Base-by-base conservation (phyloP, 208 protist species). In the Tritrichomonas foetus region DNA sequence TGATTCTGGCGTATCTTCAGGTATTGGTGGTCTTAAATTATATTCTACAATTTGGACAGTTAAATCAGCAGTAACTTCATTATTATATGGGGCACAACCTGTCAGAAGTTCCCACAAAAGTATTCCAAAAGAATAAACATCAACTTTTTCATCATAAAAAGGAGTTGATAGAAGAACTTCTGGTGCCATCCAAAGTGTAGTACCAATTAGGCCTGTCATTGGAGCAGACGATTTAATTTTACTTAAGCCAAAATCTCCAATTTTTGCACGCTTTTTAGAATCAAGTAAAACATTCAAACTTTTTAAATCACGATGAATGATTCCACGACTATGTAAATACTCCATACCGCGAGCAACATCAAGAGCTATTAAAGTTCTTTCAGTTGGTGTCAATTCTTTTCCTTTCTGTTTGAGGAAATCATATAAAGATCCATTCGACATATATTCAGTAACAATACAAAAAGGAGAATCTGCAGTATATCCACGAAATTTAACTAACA, bases 281-380 rank as follows among this genome's bases (percentile, higher is more conserved):
- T 93, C 55, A 16, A 96, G 72, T 0, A 96, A 53, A 36, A 96
- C 25, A 93, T 96, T 96, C 14, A 92, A 92, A 53, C 89, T 94
- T 66, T 96, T 96, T 3, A 96, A 66, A 93, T 96, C 94, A 20
- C 96, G 49, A 92, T 96, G 96, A 61, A 96, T 78, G 13, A 96
- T 93, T 47, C 94, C 75, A 39, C 93, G 72, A 5, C 74, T 78
- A 36, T 96, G 95, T 13, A 96, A 50, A 84, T 96, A 96, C 13
- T 92, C 75, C 96, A 96, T 96, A 5, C 93, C 95, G 14, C 94
- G n/a, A 13, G 95, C 93, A 33, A 96, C 78, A 50, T 95, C 95
- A 36, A 94, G 50, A 0, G 95, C 95, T 27, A 96, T 94, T 61
- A 57, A 20, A 1, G 78, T 89, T 39, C 47, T 89, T 8, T 89